Evolutionary conservation across 2,329 filamentous ascomycete genomes (phyloP).

Genomic region (Penicillium janthinellum): DNA sequence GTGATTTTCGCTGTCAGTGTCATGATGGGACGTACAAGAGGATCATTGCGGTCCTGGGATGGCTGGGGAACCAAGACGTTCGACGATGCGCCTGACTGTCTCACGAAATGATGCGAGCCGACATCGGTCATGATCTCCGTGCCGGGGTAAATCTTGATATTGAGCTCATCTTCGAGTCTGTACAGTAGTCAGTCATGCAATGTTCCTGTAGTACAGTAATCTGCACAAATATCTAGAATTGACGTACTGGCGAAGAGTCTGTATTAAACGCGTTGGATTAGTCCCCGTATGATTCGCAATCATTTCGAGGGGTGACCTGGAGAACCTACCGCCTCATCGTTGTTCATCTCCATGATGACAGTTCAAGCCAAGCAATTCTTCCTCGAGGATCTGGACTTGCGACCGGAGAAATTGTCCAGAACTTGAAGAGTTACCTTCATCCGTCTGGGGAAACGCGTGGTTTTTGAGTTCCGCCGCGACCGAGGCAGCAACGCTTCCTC

Average conservation of each 20-base stretch:
- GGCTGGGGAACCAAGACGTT: constrained; percentile 57
- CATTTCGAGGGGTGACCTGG: background rate
- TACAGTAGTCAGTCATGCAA: constrained; percentile 41
- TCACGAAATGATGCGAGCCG: constrained; percentile 65
- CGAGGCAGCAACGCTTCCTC: constrained; percentile 2
- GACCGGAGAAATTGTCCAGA: background rate
- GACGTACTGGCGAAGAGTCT: constrained; percentile 30
- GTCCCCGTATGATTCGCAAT: background rate
- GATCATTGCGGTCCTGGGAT: constrained; percentile 50
- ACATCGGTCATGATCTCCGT: constrained; percentile 65
- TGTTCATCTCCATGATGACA: constrained; percentile 53
- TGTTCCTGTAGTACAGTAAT: background rate
- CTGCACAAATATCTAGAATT: background rate
- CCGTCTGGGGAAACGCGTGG: background rate
- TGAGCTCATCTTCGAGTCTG: constrained; percentile 55
- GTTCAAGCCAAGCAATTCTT: background rate
- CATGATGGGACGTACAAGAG: constrained; percentile 35
- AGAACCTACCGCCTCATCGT: constrained; percentile 43
- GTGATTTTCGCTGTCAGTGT: background rate
- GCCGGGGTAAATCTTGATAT: constrained; percentile 57
- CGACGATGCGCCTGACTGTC: constrained; percentile 45
- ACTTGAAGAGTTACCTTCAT: background rate
- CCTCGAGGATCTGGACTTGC: background rate
- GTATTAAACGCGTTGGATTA: background rate
- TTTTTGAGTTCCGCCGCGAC: background rate